phyloP scores from a whole-genome alignment of 192 early-diverging fungal species.

The Tieghemiomyces parasiticus region DNA sequence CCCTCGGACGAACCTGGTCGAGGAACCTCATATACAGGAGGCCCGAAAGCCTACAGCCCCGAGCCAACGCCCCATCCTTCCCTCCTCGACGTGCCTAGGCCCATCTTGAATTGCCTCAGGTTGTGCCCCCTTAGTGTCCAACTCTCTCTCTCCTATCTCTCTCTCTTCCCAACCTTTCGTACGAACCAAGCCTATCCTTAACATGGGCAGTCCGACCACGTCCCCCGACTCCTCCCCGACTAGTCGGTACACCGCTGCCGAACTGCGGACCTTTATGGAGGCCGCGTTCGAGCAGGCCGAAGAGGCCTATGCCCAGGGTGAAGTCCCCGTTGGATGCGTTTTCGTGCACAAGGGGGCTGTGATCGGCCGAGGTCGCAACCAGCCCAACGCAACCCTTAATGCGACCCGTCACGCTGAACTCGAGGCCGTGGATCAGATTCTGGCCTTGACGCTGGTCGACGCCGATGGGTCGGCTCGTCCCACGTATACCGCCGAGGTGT shows the following conservation, averaged over 20 bases:
- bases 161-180: too few relatives aligned
- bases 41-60: too few relatives aligned
- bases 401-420: constrained; percentile 92
- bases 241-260: not conserved
- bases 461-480: constrained; percentile 12
- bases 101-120: too few relatives aligned
- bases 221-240: not conserved
- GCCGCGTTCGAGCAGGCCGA: constrained; percentile 34
- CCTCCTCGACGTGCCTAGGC: too few relatives aligned
- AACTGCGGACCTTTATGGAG: not conserved
- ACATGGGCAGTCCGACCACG: too few relatives aligned
- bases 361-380: constrained; percentile 74
- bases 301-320: constrained; percentile 62
- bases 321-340: constrained; percentile 96
- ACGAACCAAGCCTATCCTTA: too few relatives aligned
- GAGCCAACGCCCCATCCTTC: too few relatives aligned
- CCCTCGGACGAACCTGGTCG: too few relatives aligned
- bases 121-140: too few relatives aligned
- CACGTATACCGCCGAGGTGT: constrained; percentile 22
- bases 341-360: constrained; percentile 55
- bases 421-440: constrained; percentile 76
- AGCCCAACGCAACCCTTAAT: constrained; percentile 74
- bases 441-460: constrained; percentile 11
- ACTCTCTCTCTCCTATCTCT: too few relatives aligned
- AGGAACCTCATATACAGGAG: too few relatives aligned